phyloP scores from a whole-genome alignment of 441 rosid genomes.

The Gossypium schwendimanii region DNA sequence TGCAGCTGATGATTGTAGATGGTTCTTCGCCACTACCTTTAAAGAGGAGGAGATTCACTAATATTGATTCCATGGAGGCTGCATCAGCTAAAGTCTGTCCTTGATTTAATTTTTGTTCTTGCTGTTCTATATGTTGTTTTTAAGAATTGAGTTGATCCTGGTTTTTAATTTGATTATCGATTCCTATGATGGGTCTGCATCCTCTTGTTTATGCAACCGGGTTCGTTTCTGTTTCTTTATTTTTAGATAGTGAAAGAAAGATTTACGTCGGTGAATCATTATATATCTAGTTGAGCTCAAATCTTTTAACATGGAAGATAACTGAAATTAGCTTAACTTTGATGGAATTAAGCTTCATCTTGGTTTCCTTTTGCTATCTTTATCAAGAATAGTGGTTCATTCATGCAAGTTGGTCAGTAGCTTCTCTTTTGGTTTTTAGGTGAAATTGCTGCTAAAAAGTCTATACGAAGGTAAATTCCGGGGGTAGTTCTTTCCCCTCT shows the following conservation, averaged over 20 bases:
- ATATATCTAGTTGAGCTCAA: not conserved
- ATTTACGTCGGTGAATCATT: not conserved
- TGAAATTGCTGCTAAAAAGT: not conserved
- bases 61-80: constrained; percentile 56
- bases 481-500: not conserved
- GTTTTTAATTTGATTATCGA: constrained; percentile 6
- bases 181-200: not conserved
- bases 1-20: constrained; percentile 48
- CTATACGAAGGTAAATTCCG: not conserved
- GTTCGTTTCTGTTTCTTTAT: not conserved
- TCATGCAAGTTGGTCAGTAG: not conserved
- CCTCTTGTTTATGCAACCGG: not conserved
- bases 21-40: constrained; percentile 29
- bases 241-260: not conserved
- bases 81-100: constrained; percentile 50
- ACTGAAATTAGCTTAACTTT: not conserved
- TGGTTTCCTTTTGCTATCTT: not conserved
- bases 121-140: not conserved
- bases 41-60: constrained; percentile 59
- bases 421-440: not conserved
- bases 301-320: not conserved
- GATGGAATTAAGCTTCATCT: not conserved
- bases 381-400: not conserved
- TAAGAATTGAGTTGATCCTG: constrained; percentile 13
- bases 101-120: not conserved